Conservation (phyloP, 331 rosid genomes). For the Spiraea crenata region DNA sequence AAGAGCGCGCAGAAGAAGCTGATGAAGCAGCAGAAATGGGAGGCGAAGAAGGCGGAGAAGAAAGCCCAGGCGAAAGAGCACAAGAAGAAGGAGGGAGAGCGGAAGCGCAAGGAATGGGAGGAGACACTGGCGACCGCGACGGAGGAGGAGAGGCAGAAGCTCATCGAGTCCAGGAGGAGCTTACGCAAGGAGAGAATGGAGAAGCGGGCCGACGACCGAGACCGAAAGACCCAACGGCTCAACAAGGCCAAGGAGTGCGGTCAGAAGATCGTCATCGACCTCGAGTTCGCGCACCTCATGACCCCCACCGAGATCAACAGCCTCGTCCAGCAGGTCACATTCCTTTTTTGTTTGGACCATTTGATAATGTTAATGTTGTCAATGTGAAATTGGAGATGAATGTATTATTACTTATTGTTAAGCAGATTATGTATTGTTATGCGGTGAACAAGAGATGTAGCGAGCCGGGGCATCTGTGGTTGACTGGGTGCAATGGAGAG, state of each 20-base stretch:
- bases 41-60: constrained; percentile 81
- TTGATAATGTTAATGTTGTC: not conserved
- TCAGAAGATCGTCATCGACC: constrained; percentile 75
- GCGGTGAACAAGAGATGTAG: constrained; percentile 74
- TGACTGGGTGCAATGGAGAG: constrained; percentile 81
- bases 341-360: not conserved
- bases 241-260: constrained; percentile 45
- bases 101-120: constrained; percentile 87
- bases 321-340: constrained; percentile 73
- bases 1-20: constrained; percentile 79
- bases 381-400: not conserved
- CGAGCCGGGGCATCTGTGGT: constrained; percentile 80
- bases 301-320: constrained; percentile 68
- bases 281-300: constrained; percentile 78
- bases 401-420: too few species aligned
- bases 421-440: constrained; percentile 84
- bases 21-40: constrained; percentile 62
- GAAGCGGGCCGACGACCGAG: constrained; percentile 55
- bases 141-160: constrained; percentile 65
- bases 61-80: constrained; percentile 64
- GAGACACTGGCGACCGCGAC: constrained; percentile 47
- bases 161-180: constrained; percentile 59
- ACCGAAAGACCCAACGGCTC: constrained; percentile 57
- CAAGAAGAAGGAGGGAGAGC: constrained; percentile 50
- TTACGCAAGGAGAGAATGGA: constrained; percentile 84